Conservation (phyloP, 352 stramenopile genomes). For the Phytophthora aleatoria region DNA sequence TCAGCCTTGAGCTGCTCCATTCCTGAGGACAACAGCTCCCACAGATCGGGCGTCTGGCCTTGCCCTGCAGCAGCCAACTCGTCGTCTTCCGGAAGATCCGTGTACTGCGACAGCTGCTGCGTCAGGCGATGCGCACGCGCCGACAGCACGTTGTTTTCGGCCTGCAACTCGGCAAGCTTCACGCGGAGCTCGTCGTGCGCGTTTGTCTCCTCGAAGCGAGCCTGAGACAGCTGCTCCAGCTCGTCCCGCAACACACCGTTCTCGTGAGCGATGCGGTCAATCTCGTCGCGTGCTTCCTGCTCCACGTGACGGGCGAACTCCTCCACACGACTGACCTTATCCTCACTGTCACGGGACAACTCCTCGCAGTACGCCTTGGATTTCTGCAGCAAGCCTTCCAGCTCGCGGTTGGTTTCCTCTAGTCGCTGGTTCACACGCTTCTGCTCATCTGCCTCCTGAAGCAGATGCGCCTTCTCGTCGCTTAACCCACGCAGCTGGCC, state of each 20-base stretch:
- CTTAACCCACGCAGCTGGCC: slow-evolving; percentile 44
- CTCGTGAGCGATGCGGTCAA: slow-evolving; percentile 57
- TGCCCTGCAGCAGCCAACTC: slow-evolving; percentile 52
- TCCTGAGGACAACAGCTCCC: slow-evolving; percentile 83
- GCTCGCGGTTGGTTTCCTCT: slow-evolving; percentile 54
- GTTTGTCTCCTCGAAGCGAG: slow-evolving; percentile 69
- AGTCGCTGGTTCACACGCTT: slow-evolving; percentile 51
- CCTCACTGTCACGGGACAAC: slow-evolving; percentile 62
- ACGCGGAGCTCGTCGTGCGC: slow-evolving; percentile 70
- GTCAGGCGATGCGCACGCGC: slow-evolving; percentile 78
- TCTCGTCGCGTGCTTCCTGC: slow-evolving; percentile 69
- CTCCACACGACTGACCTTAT: slow-evolving; percentile 65
- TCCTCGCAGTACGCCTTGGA: slow-evolving; percentile 70
- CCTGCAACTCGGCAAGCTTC: slow-evolving; percentile 77
- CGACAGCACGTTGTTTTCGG: slow-evolving; percentile 86
- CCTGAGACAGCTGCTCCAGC: slow-evolving; percentile 64
- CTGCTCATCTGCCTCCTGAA: slow-evolving; percentile 47
- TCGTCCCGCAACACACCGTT: slow-evolving; percentile 68
- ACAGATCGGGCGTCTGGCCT: slow-evolving; percentile 73
- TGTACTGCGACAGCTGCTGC: slow-evolving; percentile 85
- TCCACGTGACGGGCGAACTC: slow-evolving; percentile 66
- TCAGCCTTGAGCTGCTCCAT: slow-evolving; percentile 91
- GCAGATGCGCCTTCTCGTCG: slow-evolving; percentile 49
- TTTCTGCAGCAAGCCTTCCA: slow-evolving; percentile 62
- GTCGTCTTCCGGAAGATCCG: slow-evolving; percentile 76